Base-by-base conservation (phyloP, 1,284 basidiomycete species). In the Cutaneotrichosporon arboriforme region DNA sequence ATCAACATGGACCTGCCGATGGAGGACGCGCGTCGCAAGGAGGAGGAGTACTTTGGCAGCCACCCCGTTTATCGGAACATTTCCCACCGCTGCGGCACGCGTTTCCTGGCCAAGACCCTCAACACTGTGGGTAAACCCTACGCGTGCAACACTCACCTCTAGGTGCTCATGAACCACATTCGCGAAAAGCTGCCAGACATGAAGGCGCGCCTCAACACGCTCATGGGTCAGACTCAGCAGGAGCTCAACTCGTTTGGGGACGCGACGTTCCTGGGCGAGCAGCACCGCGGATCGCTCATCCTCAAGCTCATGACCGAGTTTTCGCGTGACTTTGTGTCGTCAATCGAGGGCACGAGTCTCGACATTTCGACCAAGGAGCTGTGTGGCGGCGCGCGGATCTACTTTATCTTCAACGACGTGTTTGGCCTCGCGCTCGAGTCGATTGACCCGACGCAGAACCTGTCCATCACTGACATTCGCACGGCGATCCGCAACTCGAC, bases 341-440 rank as follows among this genome's bases (percentile, higher is more conserved):
- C 92, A 15, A 97, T 99, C 66, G 96, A 98, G 65, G 96, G 96
- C 47, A 97, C 92, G n/a, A 90, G 90, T 54, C 83, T 94, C 44
- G 90, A 97, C 63, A 90, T 97, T 64, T 96, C 91, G 2, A 99
- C 96, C 4, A 99, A 99, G 73, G 96, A 99, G 72, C 84, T 99
- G 9, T 97, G 90, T 23, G 96, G 96, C 40, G 96, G 96, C 52
- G 96, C 96, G 10, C 83, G 96, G 52, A 91, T 99, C 74, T 98
- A 97, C 77, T 97, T 97, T 78, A 97, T 99, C 74, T 99, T 99
- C 83, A 92, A 97, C 71, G 96, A 98, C 66, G 85, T 98, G 46
- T 99, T 98, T 69, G 96, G 96, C 5, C 82, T 87, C 50, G 94
- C 94, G 0, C 83, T 99, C 8, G 81, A 84, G 58, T 87, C 84